Conservation (phyloP, 2,329 filamentous ascomycete species). For the Dothideomycetes sp. region DNA sequence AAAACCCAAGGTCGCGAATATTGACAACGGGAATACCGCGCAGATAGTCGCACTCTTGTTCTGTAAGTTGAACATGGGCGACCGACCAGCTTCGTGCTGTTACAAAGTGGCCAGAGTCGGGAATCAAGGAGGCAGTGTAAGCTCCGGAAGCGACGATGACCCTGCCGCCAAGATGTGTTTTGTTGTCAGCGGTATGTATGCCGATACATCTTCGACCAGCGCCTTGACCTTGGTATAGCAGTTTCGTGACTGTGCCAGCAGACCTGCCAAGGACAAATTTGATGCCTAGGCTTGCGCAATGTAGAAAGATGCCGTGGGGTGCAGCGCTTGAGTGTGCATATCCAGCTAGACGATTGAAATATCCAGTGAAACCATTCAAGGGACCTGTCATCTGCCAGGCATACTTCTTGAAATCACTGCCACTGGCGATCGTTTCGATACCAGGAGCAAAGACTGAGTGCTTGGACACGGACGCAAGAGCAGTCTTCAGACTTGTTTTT, state of each 20-base stretch:
- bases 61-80: conserved; percentile 49
- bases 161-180: not conserved
- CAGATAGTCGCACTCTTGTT: conserved; percentile 45
- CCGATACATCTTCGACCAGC: not conserved
- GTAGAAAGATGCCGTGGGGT: conserved; percentile 38
- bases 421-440: conserved; percentile 30
- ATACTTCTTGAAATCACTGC: conserved; percentile 33
- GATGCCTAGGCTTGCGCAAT: conserved; percentile 33
- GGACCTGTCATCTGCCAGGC: conserved; percentile 40
- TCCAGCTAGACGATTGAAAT: conserved; percentile 49
- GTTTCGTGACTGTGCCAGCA: not conserved
- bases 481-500: conserved; percentile 36
- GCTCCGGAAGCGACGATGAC: conserved; percentile 48
- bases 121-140: conserved; percentile 38
- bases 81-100: conserved; percentile 52
- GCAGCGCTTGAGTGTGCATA: conserved; percentile 50
- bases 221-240: not conserved
- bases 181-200: conserved; percentile 17
- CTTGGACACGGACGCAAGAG: conserved; percentile 33
- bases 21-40: conserved; percentile 53
- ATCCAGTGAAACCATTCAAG: conserved; percentile 47
- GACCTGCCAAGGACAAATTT: conserved; percentile 1
- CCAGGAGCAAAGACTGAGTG: conserved; percentile 34
- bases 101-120: conserved; percentile 41
- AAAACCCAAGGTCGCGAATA: conserved; percentile 40